Base-by-base conservation (phyloP, 2,329 filamentous ascomycete species). In the Exophiala sp. region DNA sequence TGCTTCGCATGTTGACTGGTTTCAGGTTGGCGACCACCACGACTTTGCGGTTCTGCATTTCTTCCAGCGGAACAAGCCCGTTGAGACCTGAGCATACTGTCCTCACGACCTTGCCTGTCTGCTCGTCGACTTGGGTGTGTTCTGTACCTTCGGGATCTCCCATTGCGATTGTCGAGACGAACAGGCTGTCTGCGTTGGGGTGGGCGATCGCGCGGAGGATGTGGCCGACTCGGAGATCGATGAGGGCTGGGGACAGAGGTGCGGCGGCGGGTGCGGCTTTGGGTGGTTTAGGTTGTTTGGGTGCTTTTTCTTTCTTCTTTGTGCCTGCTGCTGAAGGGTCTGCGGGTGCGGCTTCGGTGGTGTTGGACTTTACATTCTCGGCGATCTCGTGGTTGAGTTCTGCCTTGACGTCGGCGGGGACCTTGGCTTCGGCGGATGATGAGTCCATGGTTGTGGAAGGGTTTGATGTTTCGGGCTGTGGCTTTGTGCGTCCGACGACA, bases 1-100 rank as follows among this genome's bases (percentile, higher is more conserved):
- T 82, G 63, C 94, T 94, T 61, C 94, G 89, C 94, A 99, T 99
- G 72, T 95, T 99, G 71, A 97, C 94, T 47, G 94, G 94, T 81
- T 99, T 99, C 64, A 99, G 83, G 75, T 99, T 99, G 80, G 90
- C 95, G 18, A 99, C 92, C 1, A 94, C 89, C 32, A 99, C 83
- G 57, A 99, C 89, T 76, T 95, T 95, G 71, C 94, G 89, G 68
- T 86, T 85, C 73, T 99, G 94, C 94, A 99, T 96, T 72, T 96
- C 90, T 72, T 89, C 90, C 43, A 99, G 80, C 0, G 94, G 94
- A 1, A 99, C 77, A 29, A 96, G 83, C 6, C 94, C 94, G 72
- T 96, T 96, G 61, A 99, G 82, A 24, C 94, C 94, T 1, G 94
- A 97, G 82, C 94, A 99, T 45, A 99, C 92, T 12, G 92, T 99